phyloP scores from a whole-genome alignment of 768 basidiomycete species.

The Termitomyces sp. region DNA sequence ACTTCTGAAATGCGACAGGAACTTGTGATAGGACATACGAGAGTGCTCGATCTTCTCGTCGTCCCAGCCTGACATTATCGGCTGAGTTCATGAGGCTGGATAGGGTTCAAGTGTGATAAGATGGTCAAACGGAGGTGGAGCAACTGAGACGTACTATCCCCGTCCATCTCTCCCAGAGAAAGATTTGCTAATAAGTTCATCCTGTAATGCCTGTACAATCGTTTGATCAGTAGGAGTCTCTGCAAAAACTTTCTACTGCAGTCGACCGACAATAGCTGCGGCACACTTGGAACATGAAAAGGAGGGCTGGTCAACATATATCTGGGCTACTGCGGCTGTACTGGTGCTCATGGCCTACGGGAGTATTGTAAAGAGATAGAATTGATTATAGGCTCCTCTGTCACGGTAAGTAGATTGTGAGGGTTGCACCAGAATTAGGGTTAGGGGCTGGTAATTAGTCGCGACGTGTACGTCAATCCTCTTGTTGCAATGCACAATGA shows the following conservation, averaged over 20 bases:
- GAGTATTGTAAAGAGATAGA: not conserved
- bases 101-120: not conserved
- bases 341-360: slow-evolving; percentile 1
- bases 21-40: slow-evolving; percentile 36
- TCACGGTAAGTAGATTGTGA: not conserved
- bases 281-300: slow-evolving; percentile 69
- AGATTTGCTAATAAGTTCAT: slow-evolving; percentile 79
- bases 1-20: not conserved
- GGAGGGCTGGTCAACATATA: slow-evolving; percentile 60
- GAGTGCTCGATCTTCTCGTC: slow-evolving; percentile 67
- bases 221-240: not conserved
- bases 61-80: slow-evolving; percentile 68
- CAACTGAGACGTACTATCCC: slow-evolving; percentile 55
- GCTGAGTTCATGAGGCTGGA: slow-evolving; percentile 72
- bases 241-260: not conserved
- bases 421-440: slow-evolving; percentile 12
- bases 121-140: not conserved
- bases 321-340: slow-evolving; percentile 46
- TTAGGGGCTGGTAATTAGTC: slow-evolving; percentile 17
- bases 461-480: slow-evolving; percentile 3
- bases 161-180: slow-evolving; percentile 82
- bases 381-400: not conserved
- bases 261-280: slow-evolving; percentile 57
- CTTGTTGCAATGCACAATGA: slow-evolving; percentile 31
- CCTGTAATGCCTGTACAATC: slow-evolving; percentile 59